Conservation (phyloP, 1,139 yeast species). For the Kurtzmaniella quercitrusa region DNA sequence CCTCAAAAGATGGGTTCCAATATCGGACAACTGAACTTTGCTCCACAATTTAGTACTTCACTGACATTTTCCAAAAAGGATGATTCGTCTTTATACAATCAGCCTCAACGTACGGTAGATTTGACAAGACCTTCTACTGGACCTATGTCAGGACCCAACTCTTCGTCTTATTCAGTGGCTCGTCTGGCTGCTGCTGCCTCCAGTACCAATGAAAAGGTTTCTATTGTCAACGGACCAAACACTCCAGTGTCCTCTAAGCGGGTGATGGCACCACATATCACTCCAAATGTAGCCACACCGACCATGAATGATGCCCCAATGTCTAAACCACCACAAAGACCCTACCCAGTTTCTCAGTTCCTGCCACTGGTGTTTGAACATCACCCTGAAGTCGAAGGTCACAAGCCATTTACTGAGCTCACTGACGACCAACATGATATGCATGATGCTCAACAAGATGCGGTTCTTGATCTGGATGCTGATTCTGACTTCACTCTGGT, state of each 20-base stretch:
- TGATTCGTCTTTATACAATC: slow-evolving; percentile 1
- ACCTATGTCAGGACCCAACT: slow-evolving; percentile 7
- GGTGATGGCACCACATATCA: slow-evolving; percentile 32
- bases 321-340: slow-evolving; percentile 16
- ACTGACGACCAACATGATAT: slow-evolving; percentile 28
- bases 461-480: slow-evolving; percentile 27
- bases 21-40: neutral
- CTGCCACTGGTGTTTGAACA: slow-evolving; percentile 38
- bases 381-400: slow-evolving; percentile 46
- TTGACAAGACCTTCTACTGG: neutral
- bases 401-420: slow-evolving; percentile 44
- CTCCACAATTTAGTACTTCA: slow-evolving; percentile 7
- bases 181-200: slow-evolving; percentile 1
- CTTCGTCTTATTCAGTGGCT: slow-evolving; percentile 14
- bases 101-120: neutral
- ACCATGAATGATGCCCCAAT: slow-evolving; percentile 22
- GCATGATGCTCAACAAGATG: slow-evolving; percentile 11
- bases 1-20: slow-evolving; percentile 4
- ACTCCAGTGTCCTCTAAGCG: slow-evolving; percentile 28
- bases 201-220: slow-evolving; percentile 17
- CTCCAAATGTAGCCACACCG: slow-evolving; percentile 28
- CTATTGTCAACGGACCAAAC: slow-evolving; percentile 28
- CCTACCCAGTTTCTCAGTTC: slow-evolving; percentile 10
- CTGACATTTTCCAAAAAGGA: slow-evolving; percentile 17
- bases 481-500: slow-evolving; percentile 75